These are phyloP conservation scores for Aspergillus sp. DNA, from an alignment of 2,329 filamentous ascomycete genomes.

Conservation along the genomic window DNA sequence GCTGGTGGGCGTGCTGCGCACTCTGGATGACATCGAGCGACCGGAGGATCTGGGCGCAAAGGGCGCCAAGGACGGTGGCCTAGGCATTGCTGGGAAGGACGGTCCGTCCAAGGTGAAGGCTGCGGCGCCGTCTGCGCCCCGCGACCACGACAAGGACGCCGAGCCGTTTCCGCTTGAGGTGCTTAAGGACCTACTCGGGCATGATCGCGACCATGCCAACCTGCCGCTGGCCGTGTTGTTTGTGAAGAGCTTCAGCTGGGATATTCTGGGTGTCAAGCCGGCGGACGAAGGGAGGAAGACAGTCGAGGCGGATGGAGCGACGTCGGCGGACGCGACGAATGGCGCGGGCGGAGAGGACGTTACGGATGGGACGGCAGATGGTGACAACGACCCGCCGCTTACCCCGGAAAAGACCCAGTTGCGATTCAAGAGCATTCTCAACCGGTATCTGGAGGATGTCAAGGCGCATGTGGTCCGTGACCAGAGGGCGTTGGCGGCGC, in stretches of 20 bases:
- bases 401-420: slow-evolving; percentile 74
- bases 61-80: slow-evolving; percentile 50
- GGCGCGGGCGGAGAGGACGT: slow-evolving; percentile 49
- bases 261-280: slow-evolving; percentile 78
- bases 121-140: slow-evolving; percentile 51
- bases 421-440: slow-evolving; percentile 80
- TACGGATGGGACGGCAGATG: slow-evolving; percentile 41
- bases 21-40: slow-evolving; percentile 66
- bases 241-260: slow-evolving; percentile 95
- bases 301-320: slow-evolving; percentile 75
- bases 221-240: slow-evolving; percentile 90
- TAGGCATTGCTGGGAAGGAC: slow-evolving; percentile 47
- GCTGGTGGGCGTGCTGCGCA: slow-evolving; percentile 85
- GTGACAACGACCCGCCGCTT: slow-evolving; percentile 67
- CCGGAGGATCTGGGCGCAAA: slow-evolving; percentile 60
- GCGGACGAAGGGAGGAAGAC: slow-evolving; percentile 76
- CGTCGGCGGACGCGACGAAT: slow-evolving; percentile 46
- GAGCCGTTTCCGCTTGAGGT: slow-evolving; percentile 97
- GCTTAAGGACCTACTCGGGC: slow-evolving; percentile 90
- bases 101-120: slow-evolving; percentile 62
- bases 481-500: slow-evolving; percentile 80
- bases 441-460: slow-evolving; percentile 88
- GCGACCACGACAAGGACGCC: slow-evolving; percentile 63
- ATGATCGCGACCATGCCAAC: slow-evolving; percentile 90
- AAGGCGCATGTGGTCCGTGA: slow-evolving; percentile 85